Evolutionary conservation across 345 rosid species (phyloP).

Genomic region (Eucalyptus erythrocorys): DNA sequence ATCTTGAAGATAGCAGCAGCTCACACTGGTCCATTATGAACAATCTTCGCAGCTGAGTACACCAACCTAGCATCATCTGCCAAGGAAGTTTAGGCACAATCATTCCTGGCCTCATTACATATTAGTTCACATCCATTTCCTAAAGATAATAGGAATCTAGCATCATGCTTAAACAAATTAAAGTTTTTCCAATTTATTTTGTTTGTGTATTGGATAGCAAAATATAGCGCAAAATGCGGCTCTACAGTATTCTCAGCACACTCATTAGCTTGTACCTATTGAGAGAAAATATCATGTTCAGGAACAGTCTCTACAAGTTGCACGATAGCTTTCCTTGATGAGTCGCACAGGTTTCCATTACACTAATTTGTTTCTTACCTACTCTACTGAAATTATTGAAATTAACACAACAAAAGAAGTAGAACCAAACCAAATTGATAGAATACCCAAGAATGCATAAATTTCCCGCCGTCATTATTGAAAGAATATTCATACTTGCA

Average conservation of each 20-base stretch:
- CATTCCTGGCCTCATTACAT: background rate
- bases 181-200: background rate
- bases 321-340: background rate
- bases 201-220: background rate
- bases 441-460: background rate
- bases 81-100: background rate
- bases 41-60: slow-evolving; percentile 30
- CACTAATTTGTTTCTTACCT: background rate
- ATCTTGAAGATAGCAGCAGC: too few relatives aligned
- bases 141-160: background rate
- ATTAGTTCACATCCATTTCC: background rate
- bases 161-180: background rate
- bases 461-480: background rate
- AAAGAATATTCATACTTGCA: slow-evolving; percentile 27
- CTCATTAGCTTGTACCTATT: background rate
- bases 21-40: background rate
- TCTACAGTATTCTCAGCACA: background rate
- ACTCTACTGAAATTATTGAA: background rate
- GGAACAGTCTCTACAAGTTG: background rate
- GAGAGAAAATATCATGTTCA: background rate
- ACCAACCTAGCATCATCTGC: slow-evolving; percentile 58
- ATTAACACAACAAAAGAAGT: background rate
- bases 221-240: background rate
- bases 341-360: background rate
- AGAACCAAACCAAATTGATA: background rate